Percentiles rank a stretch among this genome's conserved stretches.
Conservation (phyloP, 2,329 filamentous ascomycete species). For the Fusarium begoniae region DNA sequence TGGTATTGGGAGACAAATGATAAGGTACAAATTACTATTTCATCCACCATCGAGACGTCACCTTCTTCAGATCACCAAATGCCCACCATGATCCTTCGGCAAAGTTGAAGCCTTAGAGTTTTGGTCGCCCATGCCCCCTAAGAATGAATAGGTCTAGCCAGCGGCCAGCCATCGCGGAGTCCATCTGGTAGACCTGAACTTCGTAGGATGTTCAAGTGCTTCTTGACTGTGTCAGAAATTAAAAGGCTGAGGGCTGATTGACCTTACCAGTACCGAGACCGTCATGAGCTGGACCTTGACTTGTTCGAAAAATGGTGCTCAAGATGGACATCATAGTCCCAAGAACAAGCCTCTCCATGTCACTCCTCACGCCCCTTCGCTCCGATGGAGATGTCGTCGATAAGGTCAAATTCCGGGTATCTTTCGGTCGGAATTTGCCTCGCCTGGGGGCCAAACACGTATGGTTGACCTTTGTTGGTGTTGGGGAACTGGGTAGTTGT, state of each 20-base stretch:
- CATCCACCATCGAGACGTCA: too few species aligned
- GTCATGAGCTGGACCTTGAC: not conserved
- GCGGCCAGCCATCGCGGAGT: too few species aligned
- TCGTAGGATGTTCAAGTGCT: not conserved
- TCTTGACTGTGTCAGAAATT: not conserved
- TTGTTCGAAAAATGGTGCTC: not conserved
- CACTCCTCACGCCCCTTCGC: not conserved
- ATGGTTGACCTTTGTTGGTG: fast-evolving
- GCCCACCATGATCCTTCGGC: too few species aligned
- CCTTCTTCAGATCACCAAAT: too few species aligned
- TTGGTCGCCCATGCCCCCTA: fast-evolving
- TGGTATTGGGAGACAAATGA: too few species aligned
- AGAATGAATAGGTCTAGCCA: too few species aligned
- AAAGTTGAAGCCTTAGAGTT: fast-evolving
- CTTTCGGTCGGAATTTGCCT: not conserved
- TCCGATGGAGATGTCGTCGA: fast-evolving
- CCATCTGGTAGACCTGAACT: too few species aligned
- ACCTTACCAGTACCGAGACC: too few species aligned
- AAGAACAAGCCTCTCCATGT: fast-evolving
- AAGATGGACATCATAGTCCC: fast-evolving
- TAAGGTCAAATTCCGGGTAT: not conserved
- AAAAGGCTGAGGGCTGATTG: too few species aligned
- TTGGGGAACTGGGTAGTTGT: not conserved
- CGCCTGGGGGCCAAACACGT: not conserved
- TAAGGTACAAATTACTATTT: too few species aligned